Evolutionary conservation across 2,329 filamentous ascomycete species (phyloP).

Genomic region (Clathrospora elynae): DNA sequence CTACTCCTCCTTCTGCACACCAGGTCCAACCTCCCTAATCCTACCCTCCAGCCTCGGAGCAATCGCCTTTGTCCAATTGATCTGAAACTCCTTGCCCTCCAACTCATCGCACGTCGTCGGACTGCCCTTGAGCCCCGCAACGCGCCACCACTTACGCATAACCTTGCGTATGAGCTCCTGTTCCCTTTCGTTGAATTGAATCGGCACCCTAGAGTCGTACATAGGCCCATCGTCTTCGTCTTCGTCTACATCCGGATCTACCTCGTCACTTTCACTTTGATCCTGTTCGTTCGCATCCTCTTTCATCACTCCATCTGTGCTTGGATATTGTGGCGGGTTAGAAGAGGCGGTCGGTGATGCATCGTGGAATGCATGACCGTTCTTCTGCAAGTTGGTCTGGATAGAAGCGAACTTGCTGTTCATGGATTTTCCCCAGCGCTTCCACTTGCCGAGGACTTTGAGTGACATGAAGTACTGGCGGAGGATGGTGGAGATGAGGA

Average conservation of each 20-base stretch:
- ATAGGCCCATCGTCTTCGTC: constrained; percentile 49
- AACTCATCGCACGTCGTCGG: constrained; percentile 60
- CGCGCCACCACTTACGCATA: constrained; percentile 73
- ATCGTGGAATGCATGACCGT: constrained; percentile 56
- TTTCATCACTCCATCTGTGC: constrained; percentile 17
- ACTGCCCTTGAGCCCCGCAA: constrained; percentile 64
- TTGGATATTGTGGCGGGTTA: constrained; percentile 17
- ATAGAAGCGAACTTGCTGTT: constrained; percentile 69
- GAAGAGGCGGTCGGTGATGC: constrained; percentile 26
- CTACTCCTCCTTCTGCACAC: neutral
- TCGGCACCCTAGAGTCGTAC: constrained; percentile 54
- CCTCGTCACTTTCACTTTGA: constrained; percentile 29
- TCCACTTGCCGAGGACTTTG: constrained; percentile 80
- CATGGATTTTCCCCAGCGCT: constrained; percentile 67
- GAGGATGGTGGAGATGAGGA: constrained; percentile 83
- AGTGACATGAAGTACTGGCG: constrained; percentile 90
- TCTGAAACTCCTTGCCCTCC: constrained; percentile 63
- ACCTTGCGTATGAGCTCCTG: constrained; percentile 70
- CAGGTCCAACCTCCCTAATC: constrained; percentile 56
- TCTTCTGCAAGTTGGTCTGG: constrained; percentile 63
- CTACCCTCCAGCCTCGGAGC: constrained; percentile 77
- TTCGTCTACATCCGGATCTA: constrained; percentile 45
- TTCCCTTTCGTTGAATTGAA: constrained; percentile 42
- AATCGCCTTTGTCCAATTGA: constrained; percentile 80
- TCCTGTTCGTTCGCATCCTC: constrained; percentile 14